phyloP scores from a whole-genome alignment of 331 rosid genomes.

The Malus hybrid region DNA sequence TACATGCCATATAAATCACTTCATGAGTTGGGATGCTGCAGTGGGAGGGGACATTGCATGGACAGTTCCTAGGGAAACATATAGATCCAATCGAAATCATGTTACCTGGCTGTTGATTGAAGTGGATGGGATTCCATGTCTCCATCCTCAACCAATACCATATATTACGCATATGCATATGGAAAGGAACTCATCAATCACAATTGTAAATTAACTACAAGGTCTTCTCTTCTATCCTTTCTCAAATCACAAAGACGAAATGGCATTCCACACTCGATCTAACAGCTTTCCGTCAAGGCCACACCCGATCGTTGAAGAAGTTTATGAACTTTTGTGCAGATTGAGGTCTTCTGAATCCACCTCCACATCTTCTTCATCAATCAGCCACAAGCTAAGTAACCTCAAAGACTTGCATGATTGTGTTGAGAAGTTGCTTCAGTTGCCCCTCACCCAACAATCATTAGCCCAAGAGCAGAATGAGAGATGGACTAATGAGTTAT shows the following conservation, averaged over 20 bases:
- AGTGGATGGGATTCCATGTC: conserved; percentile 22
- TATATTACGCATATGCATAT: conserved; percentile 1
- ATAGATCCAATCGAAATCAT: conserved; percentile 6
- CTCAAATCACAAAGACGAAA: neutral
- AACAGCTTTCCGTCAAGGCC: conserved; percentile 35
- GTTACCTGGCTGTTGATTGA: neutral
- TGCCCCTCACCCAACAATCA: conserved; percentile 20
- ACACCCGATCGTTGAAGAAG: conserved; percentile 25
- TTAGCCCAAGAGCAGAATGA: conserved; percentile 12
- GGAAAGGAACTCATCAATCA: conserved; percentile 2
- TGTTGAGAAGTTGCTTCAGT: conserved; percentile 24
- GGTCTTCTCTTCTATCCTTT: neutral
- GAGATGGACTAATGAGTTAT: conserved; percentile 6
- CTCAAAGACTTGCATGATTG: conserved; percentile 31
- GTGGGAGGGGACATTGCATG: neutral
- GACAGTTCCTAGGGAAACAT: neutral
- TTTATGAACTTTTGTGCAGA: conserved; percentile 20
- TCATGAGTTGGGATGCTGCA: neutral
- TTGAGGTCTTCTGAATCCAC: conserved; percentile 27
- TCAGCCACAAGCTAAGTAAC: conserved; percentile 9
- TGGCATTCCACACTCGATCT: conserved; percentile 24
- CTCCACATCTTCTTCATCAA: conserved; percentile 23
- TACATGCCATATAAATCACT: neutral
- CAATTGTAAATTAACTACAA: neutral
- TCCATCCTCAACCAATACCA: neutral